Conservation (phyloP, 768 basidiomycete genomes). For the Pisolithus microcarpus region DNA sequence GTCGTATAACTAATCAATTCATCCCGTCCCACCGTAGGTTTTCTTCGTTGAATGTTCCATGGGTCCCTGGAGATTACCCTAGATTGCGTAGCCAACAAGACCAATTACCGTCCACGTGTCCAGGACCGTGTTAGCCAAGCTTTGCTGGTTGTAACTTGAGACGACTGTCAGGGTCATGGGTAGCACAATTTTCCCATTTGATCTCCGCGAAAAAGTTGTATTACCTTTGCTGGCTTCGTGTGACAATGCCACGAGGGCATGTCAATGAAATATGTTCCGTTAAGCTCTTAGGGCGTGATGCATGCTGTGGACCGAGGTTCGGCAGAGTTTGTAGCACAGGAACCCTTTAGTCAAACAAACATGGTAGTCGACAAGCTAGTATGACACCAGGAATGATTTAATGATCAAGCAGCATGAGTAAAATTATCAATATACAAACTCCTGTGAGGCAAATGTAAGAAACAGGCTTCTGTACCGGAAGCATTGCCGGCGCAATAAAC, state of each 20-base stretch:
- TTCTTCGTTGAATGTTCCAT: slow-evolving; percentile 10
- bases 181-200: slow-evolving; percentile 9
- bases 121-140: neutral
- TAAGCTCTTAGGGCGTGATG: slow-evolving; percentile 14
- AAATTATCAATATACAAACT: neutral
- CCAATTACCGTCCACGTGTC: neutral
- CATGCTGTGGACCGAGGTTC: slow-evolving; percentile 4
- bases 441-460: neutral
- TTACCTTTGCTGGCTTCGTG: slow-evolving; percentile 4
- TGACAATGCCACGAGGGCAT: slow-evolving; percentile 11
- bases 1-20: neutral
- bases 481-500: slow-evolving; percentile 4
- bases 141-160: neutral
- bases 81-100: neutral
- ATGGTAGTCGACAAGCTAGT: slow-evolving; percentile 10
- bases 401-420: neutral
- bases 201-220: slow-evolving; percentile 23
- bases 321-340: neutral
- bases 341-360: neutral
- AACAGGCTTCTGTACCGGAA: slow-evolving; percentile 7
- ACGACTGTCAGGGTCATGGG: slow-evolving; percentile 1
- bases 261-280: slow-evolving; percentile 19
- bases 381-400: slow-evolving; percentile 8
- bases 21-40: neutral
- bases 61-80: slow-evolving; percentile 18